These are phyloP conservation scores for Microbotryomycetes sp. DNA, from an alignment of 1,284 basidiomycete species.

Conservation along the genomic window DNA sequence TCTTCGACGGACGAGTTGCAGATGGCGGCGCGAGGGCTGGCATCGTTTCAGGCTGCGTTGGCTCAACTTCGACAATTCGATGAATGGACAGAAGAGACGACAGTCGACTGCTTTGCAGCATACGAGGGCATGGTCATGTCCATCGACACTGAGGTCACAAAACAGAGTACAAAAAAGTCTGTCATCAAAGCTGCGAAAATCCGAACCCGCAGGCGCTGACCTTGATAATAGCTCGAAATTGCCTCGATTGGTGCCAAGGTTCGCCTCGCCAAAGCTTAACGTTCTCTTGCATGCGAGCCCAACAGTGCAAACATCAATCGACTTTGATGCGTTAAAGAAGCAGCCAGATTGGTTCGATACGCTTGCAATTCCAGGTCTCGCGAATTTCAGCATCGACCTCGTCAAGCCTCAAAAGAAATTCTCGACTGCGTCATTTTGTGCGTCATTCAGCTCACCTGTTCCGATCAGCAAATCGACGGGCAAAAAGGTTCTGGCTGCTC, in stretches of 20 bases:
- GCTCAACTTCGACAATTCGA: conserved; percentile 13
- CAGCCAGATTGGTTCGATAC: not conserved
- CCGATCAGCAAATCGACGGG: not conserved
- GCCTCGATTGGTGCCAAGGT: not conserved
- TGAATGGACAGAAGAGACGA: conserved; percentile 12
- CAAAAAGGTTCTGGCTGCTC: not conserved
- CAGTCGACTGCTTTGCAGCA: conserved; percentile 6
- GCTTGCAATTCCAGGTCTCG: not conserved
- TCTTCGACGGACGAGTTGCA: no score
- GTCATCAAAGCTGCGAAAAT: no score
- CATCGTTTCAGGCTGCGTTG: not conserved
- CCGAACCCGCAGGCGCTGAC: not conserved
- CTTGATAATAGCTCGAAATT: not conserved
- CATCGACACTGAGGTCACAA: not conserved
- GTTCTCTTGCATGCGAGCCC: not conserved
- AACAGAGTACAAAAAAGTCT: no score
- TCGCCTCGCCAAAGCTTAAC: not conserved
- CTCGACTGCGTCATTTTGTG: not conserved
- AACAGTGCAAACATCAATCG: not conserved
- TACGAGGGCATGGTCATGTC: not conserved
- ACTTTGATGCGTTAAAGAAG: not conserved
- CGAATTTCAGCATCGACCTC: not conserved
- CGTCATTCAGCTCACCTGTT: not conserved
- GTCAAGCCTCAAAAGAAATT: not conserved
- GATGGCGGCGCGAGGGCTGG: not conserved